Conservation (phyloP, 2,329 filamentous ascomycete genomes). For the Metarhizium humberi region DNA sequence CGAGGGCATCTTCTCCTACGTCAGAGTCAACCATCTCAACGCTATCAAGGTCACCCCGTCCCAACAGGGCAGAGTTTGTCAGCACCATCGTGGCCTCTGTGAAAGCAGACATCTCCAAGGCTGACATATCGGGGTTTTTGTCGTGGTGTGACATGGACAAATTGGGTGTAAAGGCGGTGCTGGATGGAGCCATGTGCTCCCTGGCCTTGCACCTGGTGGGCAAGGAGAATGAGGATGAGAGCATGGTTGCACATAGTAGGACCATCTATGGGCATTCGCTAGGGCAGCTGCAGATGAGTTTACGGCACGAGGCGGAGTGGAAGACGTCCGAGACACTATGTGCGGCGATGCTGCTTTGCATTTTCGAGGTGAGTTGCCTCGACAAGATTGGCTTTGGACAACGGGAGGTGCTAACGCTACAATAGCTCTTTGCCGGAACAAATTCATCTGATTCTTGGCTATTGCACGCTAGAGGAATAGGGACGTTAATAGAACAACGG, state of each 20-base stretch:
- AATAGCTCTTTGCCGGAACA: constrained; percentile 33
- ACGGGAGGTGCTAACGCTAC: neutral
- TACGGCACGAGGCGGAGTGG: constrained; percentile 29
- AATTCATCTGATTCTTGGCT: constrained; percentile 25
- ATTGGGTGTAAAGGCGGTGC: constrained; percentile 24
- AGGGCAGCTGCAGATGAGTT: constrained; percentile 22
- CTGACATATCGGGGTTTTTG: constrained; percentile 15
- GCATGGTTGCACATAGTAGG: constrained; percentile 24
- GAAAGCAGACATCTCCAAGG: constrained; percentile 9
- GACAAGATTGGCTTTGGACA: neutral
- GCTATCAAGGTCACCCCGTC: constrained; percentile 5
- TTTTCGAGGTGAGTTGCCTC: constrained; percentile 25
- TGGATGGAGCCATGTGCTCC: constrained; percentile 29
- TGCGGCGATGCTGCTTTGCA: constrained; percentile 29
- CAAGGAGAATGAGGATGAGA: constrained; percentile 20
- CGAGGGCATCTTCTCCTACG: constrained; percentile 13
- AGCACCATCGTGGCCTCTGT: constrained; percentile 20
- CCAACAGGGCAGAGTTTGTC: constrained; percentile 21
- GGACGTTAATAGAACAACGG: constrained; percentile 28
- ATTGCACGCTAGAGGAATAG: constrained; percentile 28
- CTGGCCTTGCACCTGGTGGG: constrained; percentile 28
- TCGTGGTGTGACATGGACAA: constrained; percentile 16
- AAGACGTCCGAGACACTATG: constrained; percentile 30
- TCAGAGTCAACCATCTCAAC: constrained; percentile 6
- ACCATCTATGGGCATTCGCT: constrained; percentile 29